phyloP scores from a whole-genome alignment of 2,329 filamentous ascomycete genomes.

The Beauveria varroae region DNA sequence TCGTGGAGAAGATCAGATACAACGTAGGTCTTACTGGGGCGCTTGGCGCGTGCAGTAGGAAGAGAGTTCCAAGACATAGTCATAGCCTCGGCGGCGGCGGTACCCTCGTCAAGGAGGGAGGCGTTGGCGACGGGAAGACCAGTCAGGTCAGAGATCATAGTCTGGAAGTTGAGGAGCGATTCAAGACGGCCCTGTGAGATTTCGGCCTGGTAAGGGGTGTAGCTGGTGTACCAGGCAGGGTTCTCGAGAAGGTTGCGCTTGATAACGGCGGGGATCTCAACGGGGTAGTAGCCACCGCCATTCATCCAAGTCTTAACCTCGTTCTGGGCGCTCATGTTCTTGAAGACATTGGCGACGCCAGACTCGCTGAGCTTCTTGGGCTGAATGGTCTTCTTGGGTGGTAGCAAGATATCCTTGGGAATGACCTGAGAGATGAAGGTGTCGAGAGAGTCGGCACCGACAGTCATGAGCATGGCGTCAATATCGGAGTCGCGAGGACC shows the following conservation, averaged over 20 bases:
- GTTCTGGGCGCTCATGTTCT: conserved; percentile 28
- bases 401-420: conserved; percentile 62
- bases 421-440: conserved; percentile 81
- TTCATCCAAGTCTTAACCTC: conserved; percentile 59
- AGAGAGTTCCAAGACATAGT: conserved; percentile 79
- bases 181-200: conserved; percentile 93
- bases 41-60: conserved; percentile 63
- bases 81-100: conserved; percentile 92
- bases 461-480: conserved; percentile 68
- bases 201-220: conserved; percentile 94
- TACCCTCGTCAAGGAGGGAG: conserved; percentile 83
- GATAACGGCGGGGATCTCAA: conserved; percentile 82
- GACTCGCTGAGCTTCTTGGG: conserved; percentile 47
- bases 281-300: conserved; percentile 81
- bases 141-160: conserved; percentile 81
- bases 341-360: conserved; percentile 21
- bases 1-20: conserved; percentile 78
- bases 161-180: conserved; percentile 93
- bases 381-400: conserved; percentile 24
- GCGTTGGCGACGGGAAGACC: conserved; percentile 84
- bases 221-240: conserved; percentile 96
- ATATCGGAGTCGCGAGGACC: conserved; percentile 66
- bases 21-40: conserved; percentile 70
- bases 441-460: conserved; percentile 67
- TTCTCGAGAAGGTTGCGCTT: conserved; percentile 89